phyloP scores from a whole-genome alignment of 1,284 basidiomycete species.

The Caloboletus firmus region DNA sequence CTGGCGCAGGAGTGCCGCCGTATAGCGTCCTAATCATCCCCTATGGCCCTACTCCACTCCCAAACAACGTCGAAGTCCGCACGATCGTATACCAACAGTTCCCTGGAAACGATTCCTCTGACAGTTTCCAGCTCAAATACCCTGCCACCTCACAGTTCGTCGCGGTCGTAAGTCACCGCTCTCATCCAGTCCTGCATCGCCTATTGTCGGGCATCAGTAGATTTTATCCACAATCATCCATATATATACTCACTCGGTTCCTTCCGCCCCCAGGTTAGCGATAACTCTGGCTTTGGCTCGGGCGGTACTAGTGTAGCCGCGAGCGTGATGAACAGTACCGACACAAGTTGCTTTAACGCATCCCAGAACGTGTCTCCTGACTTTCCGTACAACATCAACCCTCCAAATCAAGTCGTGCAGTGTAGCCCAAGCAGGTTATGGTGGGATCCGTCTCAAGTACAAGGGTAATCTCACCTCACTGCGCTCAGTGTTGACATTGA shows the following conservation, averaged over 20 bases:
- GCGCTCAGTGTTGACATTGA: not conserved
- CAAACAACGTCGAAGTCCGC: slow-evolving; percentile 62
- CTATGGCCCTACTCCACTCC: slow-evolving; percentile 58
- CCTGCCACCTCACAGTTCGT: slow-evolving; percentile 71
- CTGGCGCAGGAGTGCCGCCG: slow-evolving; percentile 54
- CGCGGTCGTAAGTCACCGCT: slow-evolving; percentile 58
- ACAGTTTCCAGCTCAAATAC: slow-evolving; percentile 62
- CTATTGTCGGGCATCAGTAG: not conserved
- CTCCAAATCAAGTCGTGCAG: slow-evolving; percentile 60
- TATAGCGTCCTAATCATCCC: slow-evolving; percentile 68
- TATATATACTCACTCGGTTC: not conserved
- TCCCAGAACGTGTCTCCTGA: slow-evolving; percentile 46
- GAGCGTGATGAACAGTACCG: slow-evolving; percentile 50
- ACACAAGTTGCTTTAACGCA: slow-evolving; percentile 62
- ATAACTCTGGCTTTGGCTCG: slow-evolving; percentile 63
- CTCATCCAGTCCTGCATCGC: not conserved
- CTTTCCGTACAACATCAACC: slow-evolving; percentile 62
- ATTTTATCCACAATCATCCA: not conserved
- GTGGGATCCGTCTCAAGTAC: slow-evolving; percentile 53
- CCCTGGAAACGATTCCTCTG: slow-evolving; percentile 38
- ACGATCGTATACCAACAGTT: slow-evolving; percentile 60
- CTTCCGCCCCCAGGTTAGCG: slow-evolving; percentile 60
- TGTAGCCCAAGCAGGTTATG: slow-evolving; percentile 60
- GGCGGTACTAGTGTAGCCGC: slow-evolving; percentile 72
- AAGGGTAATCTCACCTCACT: slow-evolving; percentile 49